Conservation (phyloP, 163 green algal species). For the Chloroidium sp. region DNA sequence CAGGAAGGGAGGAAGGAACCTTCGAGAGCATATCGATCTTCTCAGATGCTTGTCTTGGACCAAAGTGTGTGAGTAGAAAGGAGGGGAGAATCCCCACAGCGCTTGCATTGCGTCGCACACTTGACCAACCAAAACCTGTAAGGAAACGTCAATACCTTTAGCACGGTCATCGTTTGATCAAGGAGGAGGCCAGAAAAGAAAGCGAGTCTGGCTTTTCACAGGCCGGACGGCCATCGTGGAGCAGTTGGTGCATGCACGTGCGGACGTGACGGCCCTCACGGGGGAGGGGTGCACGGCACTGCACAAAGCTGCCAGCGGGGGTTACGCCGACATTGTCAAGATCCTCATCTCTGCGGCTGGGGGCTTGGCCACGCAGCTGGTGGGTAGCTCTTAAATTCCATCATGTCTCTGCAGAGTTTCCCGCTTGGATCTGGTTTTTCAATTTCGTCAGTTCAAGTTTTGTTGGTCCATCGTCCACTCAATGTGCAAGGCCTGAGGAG, state of each 20-base stretch:
- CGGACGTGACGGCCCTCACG: conserved; percentile 18
- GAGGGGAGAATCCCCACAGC: no score
- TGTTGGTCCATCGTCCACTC: not conserved
- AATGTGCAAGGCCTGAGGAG: not conserved
- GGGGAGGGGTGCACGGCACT: conserved; percentile 36
- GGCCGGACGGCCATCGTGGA: conserved; percentile 15
- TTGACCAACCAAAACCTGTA: no score
- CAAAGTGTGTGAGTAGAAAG: no score
- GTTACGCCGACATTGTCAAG: conserved; percentile 25
- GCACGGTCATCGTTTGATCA: no score
- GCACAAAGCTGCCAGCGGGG: conserved; percentile 34
- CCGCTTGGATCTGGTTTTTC: not conserved
- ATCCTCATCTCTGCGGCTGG: conserved; percentile 28
- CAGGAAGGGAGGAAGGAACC: no score
- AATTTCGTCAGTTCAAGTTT: not conserved
- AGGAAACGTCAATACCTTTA: no score
- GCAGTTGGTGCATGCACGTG: conserved; percentile 14
- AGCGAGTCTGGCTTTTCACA: not conserved
- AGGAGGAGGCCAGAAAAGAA: no score
- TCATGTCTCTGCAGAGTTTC: not conserved
- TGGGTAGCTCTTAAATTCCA: conserved; percentile 4
- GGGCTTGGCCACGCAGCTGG: not conserved
- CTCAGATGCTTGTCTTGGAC: no score
- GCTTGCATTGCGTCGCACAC: no score
- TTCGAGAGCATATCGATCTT: no score